Evolutionary conservation across 495 filamentous ascomycete species (phyloP), one percentile per base, ranked within the genome.

Genomic region (Sporormia fimetaria): DNA sequence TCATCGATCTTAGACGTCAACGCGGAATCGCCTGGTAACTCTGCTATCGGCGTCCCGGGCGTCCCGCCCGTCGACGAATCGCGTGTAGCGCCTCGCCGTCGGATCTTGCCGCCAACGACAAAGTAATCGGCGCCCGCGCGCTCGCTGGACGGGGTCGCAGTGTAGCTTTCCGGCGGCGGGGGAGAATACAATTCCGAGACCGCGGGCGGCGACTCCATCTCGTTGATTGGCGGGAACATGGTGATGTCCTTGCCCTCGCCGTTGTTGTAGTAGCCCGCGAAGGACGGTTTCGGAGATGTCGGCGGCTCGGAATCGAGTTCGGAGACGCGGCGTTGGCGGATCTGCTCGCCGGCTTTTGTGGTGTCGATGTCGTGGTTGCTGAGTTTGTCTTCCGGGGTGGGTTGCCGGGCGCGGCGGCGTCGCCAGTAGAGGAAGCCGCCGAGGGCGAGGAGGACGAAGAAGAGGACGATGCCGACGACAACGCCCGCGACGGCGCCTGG

Each of bases 401-500:
- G 20, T 31, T 22, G 20, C 12, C 21, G 17, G 38, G 24, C 39
- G 49, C 4, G 37, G 33, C 22, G 27, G 26, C 35, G 28, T 49
- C 30, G 29, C 21, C 28, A 42, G 33, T 43, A 44, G 35, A 55
- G 33, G 23, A 44, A 44, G 18, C 14, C n/a, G 7, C 11, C 52
- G 29, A 49, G 35, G 10, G 17, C 46, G 9, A 26, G 16, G 16
- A 42, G 18, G 9, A 47, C 20, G 18, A 47, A 23, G 24, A 27
- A 17, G 20, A 33, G 15, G 23, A 39, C 24, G 9, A 29, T 40
- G 8, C 52, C 55, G 20, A 56, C 44, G 17, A 52, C 55, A n/a
- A 57, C 52, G 4, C 55, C 55, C 8, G 48, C 55, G 14, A 52
- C 43, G 7, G 42, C 40, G 24, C 51, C 45, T n/a, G 32, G 18